Percentiles rank a stretch among this genome's conserved stretches.
Conservation (phyloP, 106 monocot genomes). For the Dioscorea alata region DNA sequence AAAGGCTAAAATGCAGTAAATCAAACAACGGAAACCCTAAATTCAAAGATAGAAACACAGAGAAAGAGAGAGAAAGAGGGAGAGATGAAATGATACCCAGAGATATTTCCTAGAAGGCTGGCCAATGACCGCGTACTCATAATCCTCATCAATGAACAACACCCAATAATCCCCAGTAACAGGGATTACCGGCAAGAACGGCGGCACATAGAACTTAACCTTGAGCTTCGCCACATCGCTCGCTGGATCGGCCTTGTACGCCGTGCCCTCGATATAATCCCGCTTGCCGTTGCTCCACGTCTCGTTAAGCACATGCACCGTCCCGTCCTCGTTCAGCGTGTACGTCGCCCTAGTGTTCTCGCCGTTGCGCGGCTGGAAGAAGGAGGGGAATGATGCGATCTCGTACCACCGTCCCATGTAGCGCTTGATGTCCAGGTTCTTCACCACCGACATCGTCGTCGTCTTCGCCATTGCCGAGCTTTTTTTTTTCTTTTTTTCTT, state of each 20-base stretch:
- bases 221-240: slow-evolving; percentile 94
- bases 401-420: slow-evolving; percentile 99
- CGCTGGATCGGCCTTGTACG: slow-evolving; percentile 54
- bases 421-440: slow-evolving; percentile 52
- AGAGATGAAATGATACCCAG: slow-evolving; percentile 45
- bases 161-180: slow-evolving; percentile 90
- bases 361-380: slow-evolving; percentile 67
- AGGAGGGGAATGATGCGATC: slow-evolving; percentile 87
- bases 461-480: not conserved
- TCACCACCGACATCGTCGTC: slow-evolving; percentile 62
- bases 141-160: slow-evolving; percentile 61
- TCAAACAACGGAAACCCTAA: not conserved
- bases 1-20: too few species aligned
- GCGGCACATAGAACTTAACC: slow-evolving; percentile 92
- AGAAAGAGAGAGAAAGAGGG: not conserved
- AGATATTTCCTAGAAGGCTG: slow-evolving; percentile 67
- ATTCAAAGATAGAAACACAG: not conserved
- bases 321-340: slow-evolving; percentile 51
- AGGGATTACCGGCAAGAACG: slow-evolving; percentile 82
- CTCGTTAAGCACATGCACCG: slow-evolving; percentile 81
- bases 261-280: slow-evolving; percentile 64
- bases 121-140: slow-evolving; percentile 68
- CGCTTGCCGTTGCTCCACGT: slow-evolving; percentile 83
- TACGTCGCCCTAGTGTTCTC: slow-evolving; percentile 83
- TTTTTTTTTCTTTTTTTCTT: not conserved